A percentile compares a stretch with the other conserved stretches of the same genome.
Conservation (phyloP, 2,329 filamentous ascomycete species). For the Colletotrichum sp. region DNA sequence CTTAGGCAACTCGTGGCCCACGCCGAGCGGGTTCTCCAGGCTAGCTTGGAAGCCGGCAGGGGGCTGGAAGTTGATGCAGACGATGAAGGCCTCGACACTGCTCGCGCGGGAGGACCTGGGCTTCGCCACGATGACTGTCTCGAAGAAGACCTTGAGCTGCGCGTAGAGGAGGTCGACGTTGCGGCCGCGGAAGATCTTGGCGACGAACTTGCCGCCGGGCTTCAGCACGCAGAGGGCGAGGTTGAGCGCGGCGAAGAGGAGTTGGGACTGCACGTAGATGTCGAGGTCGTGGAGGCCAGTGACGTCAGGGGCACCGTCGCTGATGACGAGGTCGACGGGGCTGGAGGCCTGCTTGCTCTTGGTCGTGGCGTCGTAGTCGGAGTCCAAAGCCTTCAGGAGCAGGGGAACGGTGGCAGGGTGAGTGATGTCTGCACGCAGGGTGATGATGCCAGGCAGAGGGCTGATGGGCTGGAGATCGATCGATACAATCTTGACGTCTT, state of each 20-base stretch:
- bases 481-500: constrained; percentile 90
- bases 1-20: constrained; percentile 58
- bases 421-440: constrained; percentile 93
- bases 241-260: constrained; percentile 93
- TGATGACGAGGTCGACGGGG: constrained; percentile 91
- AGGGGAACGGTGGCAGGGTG: constrained; percentile 94
- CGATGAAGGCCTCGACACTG: constrained; percentile 95
- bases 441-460: constrained; percentile 89
- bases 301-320: constrained; percentile 94
- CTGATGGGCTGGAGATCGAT: constrained; percentile 97
- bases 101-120: constrained; percentile 93
- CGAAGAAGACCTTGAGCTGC: constrained; percentile 91
- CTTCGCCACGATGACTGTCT: constrained; percentile 88
- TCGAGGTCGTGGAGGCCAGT: constrained; percentile 97
- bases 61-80: constrained; percentile 88
- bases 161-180: constrained; percentile 97
- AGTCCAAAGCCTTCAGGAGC: constrained; percentile 83
- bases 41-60: constrained; percentile 78
- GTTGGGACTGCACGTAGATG: constrained; percentile 96
- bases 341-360: constrained; percentile 63
- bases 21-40: constrained; percentile 75
- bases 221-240: constrained; percentile 91
- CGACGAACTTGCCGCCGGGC: constrained; percentile 94
- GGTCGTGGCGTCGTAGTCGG: constrained; percentile 61
- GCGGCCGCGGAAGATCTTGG: constrained; percentile 94